Conservation (phyloP, 805 yeast species). For the Saccharomyces jurei region DNA sequence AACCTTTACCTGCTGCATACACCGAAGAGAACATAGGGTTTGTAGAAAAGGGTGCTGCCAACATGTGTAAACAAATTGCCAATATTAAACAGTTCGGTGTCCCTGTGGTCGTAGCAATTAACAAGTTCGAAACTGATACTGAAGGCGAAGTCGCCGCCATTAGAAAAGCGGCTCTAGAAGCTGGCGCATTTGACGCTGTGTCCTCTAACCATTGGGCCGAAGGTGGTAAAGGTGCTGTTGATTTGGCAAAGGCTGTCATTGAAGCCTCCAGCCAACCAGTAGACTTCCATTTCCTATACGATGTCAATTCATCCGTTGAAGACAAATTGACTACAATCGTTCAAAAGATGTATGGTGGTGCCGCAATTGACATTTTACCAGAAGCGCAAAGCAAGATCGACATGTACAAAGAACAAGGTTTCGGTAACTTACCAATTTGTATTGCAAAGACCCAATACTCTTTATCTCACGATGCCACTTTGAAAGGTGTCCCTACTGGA, state of each 20-base stretch:
- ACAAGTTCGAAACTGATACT: conserved; percentile 68
- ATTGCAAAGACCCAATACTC: conserved; percentile 84
- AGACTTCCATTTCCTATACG: conserved; percentile 50
- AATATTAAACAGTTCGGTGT: conserved; percentile 66
- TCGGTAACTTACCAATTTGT: conserved; percentile 71
- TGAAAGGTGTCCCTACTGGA: conserved; percentile 78
- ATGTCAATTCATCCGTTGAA: conserved; percentile 54
- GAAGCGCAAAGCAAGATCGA: conserved; percentile 64
- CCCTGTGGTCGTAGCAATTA: conserved; percentile 77
- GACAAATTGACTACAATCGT: conserved; percentile 62
- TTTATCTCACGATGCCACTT: conserved; percentile 69
- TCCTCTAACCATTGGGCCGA: conserved; percentile 81
- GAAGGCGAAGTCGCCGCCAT: conserved; percentile 61
- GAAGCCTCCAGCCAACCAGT: conserved; percentile 43
- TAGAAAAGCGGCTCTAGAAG: conserved; percentile 57
- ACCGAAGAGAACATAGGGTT: conserved; percentile 62
- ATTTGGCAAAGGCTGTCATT: conserved; percentile 63
- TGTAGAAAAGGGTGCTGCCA: conserved; percentile 61
- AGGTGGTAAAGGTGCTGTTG: conserved; percentile 77
- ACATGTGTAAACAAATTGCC: conserved; percentile 67
- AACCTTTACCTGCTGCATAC: conserved; percentile 66
- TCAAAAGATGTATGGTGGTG: conserved; percentile 71
- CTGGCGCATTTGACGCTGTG: conserved; percentile 75
- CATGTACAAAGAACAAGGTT: conserved; percentile 64
- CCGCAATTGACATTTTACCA: conserved; percentile 57